Evolutionary conservation across 2,329 filamentous ascomycete species (phyloP), one percentile per base, ranked within the genome.

Genomic region (Periconia digitata): DNA sequence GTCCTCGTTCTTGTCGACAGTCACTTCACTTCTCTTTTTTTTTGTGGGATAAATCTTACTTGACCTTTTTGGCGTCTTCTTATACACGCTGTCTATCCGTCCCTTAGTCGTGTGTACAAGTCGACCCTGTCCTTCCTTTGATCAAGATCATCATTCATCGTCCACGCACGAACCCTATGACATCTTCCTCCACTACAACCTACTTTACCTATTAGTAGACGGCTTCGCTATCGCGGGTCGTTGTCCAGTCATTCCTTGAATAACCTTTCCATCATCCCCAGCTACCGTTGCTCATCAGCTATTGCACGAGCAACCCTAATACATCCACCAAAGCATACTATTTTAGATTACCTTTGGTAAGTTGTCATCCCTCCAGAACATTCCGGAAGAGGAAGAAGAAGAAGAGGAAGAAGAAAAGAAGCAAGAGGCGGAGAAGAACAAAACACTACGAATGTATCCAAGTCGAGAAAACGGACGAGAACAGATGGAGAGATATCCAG

Each of bases 221-320:
- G 63, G 67, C 54, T 60, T 67, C 66, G 64, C 65, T 64, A 65
- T 66, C 54, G 63, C 63, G 62, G 69, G 54, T 59, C 64, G 69
- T 70, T 71, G 68, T 69, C 66, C 69, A 67, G 66, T 72, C 70
- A 65, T 62, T 72, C 69, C 67, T 72, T 61, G 45, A 60, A 53
- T 56, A 51, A 49, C n/a, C 21, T 8, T 40, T 36, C 40, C 43
- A 29, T 41, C 40, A 32, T 22, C 38, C 27, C 15, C 22, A 13
- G 4, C 18, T 53, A 49, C 38, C 66, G 68, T 65, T 69, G 50
- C 59, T 47, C 56, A n/a, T 36, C 46, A 15, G 36, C 24, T 44
- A 40, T 42, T 20, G 24, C 24, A 42, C n/a, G 27, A 18, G 40
- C 18, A 35, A 43, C 18, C n/a, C 29, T 43, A 43, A 43, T 43